Conservation (phyloP, 257 asterid species). For the Craterostigma plantagineum region DNA sequence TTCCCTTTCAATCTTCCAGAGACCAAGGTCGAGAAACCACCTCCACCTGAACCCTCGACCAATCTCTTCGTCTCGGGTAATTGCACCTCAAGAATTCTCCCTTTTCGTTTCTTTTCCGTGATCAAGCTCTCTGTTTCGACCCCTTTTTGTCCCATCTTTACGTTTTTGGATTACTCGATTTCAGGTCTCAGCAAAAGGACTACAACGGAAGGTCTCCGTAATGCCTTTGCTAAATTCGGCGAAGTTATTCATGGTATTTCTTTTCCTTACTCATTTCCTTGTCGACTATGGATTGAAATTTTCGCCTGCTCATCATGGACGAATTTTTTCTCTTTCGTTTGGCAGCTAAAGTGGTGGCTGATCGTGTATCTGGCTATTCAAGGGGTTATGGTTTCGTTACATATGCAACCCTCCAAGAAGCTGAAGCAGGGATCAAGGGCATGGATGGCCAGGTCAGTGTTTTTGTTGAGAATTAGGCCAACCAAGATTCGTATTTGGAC, state of each 20-base stretch:
- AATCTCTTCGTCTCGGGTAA: too few species aligned
- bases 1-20: too few species aligned
- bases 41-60: too few species aligned
- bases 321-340: conserved; percentile 6
- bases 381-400: conserved; percentile 78
- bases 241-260: conserved; percentile 50
- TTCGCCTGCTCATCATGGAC: background rate
- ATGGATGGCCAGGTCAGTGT: conserved; percentile 97
- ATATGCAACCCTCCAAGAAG: conserved; percentile 48
- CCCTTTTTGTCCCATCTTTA: too few species aligned
- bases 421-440: conserved; percentile 61
- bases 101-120: too few species aligned
- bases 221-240: conserved; percentile 63
- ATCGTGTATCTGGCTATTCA: conserved; percentile 67
- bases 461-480: too few species aligned
- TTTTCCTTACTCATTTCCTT: background rate
- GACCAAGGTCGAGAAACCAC: too few species aligned
- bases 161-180: conserved; percentile 9
- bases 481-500: too few species aligned
- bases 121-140: too few species aligned
- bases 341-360: conserved; percentile 81
- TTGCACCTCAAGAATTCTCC: too few species aligned
- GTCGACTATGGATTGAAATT: too few species aligned
- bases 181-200: conserved; percentile 91
- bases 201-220: conserved; percentile 59